phyloP scores from a whole-genome alignment of 2,329 filamentous ascomycete genomes.

The Incumbomyces lentus region DNA sequence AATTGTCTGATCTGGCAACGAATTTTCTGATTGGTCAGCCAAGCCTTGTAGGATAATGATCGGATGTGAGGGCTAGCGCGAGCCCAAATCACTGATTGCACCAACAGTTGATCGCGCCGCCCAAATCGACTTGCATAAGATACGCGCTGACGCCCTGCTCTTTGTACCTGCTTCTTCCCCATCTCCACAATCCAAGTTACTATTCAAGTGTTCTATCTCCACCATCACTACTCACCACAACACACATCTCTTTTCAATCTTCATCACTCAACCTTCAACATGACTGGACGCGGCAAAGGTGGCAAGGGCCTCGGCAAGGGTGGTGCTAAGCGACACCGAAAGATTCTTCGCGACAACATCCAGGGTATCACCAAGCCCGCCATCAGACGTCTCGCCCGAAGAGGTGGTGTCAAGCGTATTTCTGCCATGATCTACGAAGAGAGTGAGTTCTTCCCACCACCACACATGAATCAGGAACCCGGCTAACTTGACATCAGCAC shows the following conservation, averaged over 20 bases:
- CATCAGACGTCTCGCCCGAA: constrained; percentile 44
- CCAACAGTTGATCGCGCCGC: constrained; percentile 2
- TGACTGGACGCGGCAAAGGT: constrained; percentile 51
- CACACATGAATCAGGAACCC: neutral
- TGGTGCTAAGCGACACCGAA: constrained; percentile 96
- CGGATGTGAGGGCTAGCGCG: no score
- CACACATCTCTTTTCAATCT: constrained; percentile 15
- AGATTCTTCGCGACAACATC: constrained; percentile 51
- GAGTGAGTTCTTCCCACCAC: constrained; percentile 28
- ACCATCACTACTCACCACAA: constrained; percentile 15
- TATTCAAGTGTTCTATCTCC: constrained; percentile 11
- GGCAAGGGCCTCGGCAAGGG: constrained; percentile 47
- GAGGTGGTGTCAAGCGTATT: constrained; percentile 57
- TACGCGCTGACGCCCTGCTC: neutral
- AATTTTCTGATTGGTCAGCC: no score
- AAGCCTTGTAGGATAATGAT: no score
- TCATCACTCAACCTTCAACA: constrained; percentile 32
- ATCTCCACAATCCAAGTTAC: constrained; percentile 20
- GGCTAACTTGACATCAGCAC: constrained; percentile 27
- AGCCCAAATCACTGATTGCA: no score
- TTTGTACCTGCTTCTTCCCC: constrained; percentile 3
- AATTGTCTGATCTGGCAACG: no score
- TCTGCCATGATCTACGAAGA: constrained; percentile 85
- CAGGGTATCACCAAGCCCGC: constrained; percentile 46
- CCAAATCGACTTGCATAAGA: neutral